Evolutionary conservation across 495 filamentous ascomycete species (phyloP).

Genomic region (Amphirosellinia nigrospora): DNA sequence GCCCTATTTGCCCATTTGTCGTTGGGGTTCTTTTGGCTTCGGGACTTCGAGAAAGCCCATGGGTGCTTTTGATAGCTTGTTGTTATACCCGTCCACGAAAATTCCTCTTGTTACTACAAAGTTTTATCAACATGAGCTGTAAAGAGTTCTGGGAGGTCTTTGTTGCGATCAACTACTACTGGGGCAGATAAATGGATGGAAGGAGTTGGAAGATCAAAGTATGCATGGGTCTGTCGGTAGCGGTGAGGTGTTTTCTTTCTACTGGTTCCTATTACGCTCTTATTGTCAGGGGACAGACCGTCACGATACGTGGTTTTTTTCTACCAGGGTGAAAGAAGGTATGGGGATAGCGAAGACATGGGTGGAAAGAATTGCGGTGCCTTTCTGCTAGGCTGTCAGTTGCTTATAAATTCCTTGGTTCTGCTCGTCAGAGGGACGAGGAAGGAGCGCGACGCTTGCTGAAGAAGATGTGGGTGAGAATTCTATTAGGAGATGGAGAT

Average conservation of each 20-base stretch:
- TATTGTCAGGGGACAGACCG: neutral
- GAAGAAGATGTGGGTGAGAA: neutral
- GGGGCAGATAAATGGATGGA: slow-evolving; percentile 20
- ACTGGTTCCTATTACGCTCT: neutral
- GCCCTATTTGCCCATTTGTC: slow-evolving; percentile 26
- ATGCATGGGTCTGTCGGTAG: neutral
- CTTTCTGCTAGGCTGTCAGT: neutral
- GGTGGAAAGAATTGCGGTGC: neutral
- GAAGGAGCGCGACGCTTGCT: neutral
- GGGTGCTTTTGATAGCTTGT: slow-evolving; percentile 37
- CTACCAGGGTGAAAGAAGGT: neutral
- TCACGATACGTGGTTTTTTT: neutral
- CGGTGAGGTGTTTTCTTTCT: neutral
- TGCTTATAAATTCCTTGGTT: neutral
- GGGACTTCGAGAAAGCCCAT: slow-evolving; percentile 33
- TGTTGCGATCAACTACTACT: slow-evolving; percentile 26
- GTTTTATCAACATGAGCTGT: neutral
- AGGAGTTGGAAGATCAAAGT: slow-evolving; percentile 17
- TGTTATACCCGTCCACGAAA: slow-evolving; percentile 8
- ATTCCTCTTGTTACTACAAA: slow-evolving; percentile 7
- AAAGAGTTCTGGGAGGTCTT: neutral
- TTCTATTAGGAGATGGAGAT: neutral
- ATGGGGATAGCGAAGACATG: neutral
- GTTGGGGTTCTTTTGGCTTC: slow-evolving; percentile 28
- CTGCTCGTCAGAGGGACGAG: neutral